Conservation (phyloP, 345 rosid genomes). For the Gossypium turneri region DNA sequence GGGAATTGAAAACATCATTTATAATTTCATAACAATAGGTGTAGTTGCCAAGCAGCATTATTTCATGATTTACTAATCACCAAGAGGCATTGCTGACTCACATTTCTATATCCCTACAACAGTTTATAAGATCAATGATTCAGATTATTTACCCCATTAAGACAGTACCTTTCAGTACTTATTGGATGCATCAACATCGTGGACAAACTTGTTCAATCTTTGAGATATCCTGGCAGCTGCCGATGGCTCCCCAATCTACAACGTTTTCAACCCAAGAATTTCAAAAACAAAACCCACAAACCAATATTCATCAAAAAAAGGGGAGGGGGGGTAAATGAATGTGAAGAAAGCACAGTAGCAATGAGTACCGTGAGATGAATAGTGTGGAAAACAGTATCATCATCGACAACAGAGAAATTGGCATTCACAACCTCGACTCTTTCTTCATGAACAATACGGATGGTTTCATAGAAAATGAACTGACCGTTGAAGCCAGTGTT, state of each 20-base stretch:
- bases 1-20: background rate
- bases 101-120: background rate
- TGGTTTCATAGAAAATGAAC: conserved; percentile 35
- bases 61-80: background rate
- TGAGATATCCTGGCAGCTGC: conserved; percentile 34
- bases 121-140: background rate
- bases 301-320: background rate
- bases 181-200: conserved; percentile 17
- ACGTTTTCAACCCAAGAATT: conserved; percentile 1
- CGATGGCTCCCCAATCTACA: conserved; percentile 34
- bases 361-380: conserved; percentile 35
- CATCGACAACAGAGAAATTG: conserved; percentile 30
- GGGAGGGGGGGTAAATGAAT: background rate
- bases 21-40: background rate
- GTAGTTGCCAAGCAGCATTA: background rate
- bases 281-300: background rate
- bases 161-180: background rate
- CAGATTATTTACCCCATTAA: background rate
- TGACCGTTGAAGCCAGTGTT: conserved; percentile 33
- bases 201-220: conserved; percentile 35
- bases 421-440: conserved; percentile 44
- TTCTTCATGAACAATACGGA: conserved; percentile 43
- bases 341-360: background rate
- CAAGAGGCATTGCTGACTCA: background rate
- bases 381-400: conserved; percentile 39